Evolutionary conservation across 139 green algal genomes (phyloP).

Genomic region (Nannochloris sp.): DNA sequence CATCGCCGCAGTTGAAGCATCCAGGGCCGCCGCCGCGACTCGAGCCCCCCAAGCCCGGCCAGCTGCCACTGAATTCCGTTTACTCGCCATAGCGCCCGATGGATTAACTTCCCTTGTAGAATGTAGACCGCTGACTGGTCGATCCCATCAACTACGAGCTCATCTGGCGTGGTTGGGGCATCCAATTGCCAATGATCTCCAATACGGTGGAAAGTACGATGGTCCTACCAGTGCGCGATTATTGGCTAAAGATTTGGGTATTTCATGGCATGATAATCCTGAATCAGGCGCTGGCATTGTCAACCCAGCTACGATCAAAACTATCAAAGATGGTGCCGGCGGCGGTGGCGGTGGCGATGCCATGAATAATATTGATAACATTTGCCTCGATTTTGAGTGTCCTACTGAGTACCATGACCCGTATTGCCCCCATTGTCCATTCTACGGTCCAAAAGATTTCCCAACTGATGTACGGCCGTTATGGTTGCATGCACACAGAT

Average conservation of each 20-base stretch:
- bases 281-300: neutral
- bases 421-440: constrained; percentile 37
- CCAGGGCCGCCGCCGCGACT: neutral
- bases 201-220: constrained; percentile 48
- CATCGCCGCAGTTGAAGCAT: neutral
- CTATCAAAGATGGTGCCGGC: neutral
- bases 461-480: constrained; percentile 36
- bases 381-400: neutral
- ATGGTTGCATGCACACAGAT: constrained; percentile 67
- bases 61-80: constrained; percentile 42
- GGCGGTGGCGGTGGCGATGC: neutral
- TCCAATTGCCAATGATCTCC: constrained; percentile 67
- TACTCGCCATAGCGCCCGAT: constrained; percentile 42
- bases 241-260: constrained; percentile 10
- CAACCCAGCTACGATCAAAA: neutral
- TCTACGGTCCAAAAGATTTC: constrained; percentile 22
- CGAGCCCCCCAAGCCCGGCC: too few species aligned
- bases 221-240: constrained; percentile 8
- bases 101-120: constrained; percentile 56
- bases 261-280: constrained; percentile 3
- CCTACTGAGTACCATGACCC: neutral
- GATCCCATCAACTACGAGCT: constrained; percentile 70
- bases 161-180: constrained; percentile 59
- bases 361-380: neutral
- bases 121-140: constrained; percentile 48